Conservation (phyloP, 1,284 basidiomycete genomes). For the Ceratobasidium sp. region DNA sequence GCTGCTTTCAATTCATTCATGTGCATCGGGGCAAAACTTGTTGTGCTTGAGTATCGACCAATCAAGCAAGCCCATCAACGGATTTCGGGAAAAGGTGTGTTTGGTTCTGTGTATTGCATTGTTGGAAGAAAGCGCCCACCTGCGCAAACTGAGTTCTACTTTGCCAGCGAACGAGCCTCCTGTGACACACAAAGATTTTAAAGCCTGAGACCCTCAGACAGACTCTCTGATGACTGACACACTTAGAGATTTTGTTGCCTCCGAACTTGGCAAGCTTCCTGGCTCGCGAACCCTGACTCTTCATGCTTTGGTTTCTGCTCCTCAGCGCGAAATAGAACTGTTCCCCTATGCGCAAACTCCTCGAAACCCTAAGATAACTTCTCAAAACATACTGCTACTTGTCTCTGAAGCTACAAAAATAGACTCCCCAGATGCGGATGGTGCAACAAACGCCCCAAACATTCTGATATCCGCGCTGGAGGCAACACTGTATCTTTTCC, state of each 20-base stretch:
- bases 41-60: background rate
- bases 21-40: constrained; percentile 30
- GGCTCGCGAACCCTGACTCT: constrained; percentile 74
- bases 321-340: constrained; percentile 72
- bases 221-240: constrained; percentile 2
- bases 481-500: constrained; percentile 82
- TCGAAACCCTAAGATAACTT: constrained; percentile 67
- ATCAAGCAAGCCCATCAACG: background rate
- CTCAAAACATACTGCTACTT: constrained; percentile 82
- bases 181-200: background rate
- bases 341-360: constrained; percentile 76
- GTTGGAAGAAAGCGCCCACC: constrained; percentile 8
- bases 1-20: constrained; percentile 40
- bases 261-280: constrained; percentile 50
- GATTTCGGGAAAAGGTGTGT: background rate
- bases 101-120: constrained; percentile 25
- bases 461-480: constrained; percentile 86
- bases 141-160: background rate
- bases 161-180: background rate
- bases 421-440: constrained; percentile 48
- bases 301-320: constrained; percentile 79
- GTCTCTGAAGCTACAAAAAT: constrained; percentile 67
- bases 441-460: constrained; percentile 56
- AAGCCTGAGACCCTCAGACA: too few species aligned
- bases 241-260: constrained; percentile 41